Percentiles rank a stretch among this genome's conserved stretches.
Evolutionary conservation across 1,284 basidiomycete species (phyloP).

Genomic region (Austroboletus olivaceoglutinosus): DNA sequence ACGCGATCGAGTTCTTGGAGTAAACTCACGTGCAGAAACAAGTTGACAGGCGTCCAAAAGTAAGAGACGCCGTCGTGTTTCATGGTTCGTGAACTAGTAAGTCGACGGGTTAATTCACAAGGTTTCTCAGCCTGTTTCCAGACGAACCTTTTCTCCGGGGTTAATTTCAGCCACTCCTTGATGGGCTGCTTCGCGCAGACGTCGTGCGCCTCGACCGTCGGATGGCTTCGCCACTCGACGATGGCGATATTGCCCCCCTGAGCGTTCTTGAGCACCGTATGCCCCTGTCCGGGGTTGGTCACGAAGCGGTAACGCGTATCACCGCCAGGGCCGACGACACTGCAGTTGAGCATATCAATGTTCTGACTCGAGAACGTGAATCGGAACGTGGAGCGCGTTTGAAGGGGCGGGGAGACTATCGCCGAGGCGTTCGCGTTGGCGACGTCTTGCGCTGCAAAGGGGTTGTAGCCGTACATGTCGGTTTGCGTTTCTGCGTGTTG

Average conservation of each 20-base stretch:
- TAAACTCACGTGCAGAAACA: constrained; percentile 41
- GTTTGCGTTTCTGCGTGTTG: not conserved
- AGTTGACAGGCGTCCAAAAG: constrained; percentile 42
- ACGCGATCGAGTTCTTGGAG: constrained; percentile 5
- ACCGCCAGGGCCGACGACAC: constrained; percentile 47
- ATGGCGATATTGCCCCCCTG: constrained; percentile 50
- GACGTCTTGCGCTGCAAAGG: constrained; percentile 27
- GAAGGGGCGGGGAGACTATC: constrained; percentile 27
- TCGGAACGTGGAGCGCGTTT: constrained; percentile 44
- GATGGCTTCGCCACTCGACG: constrained; percentile 56
- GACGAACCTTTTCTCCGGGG: constrained; percentile 51
- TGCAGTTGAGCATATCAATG: constrained; percentile 49
- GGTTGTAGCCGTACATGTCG: constrained; percentile 29
- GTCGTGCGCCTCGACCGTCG: constrained; percentile 55
- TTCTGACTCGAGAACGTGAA: constrained; percentile 50
- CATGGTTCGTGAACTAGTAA: constrained; percentile 45
- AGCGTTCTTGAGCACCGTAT: constrained; percentile 53
- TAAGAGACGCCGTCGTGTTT: constrained; percentile 40
- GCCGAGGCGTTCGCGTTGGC: not conserved
- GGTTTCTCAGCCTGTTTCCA: too few relatives aligned
- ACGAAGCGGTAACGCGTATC: constrained; percentile 41
- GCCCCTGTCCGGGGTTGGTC: constrained; percentile 53
- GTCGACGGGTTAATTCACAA: too few relatives aligned
- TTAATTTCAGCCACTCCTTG: constrained; percentile 55
- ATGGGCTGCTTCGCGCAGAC: constrained; percentile 47